Evolutionary conservation across 2,329 filamentous ascomycete species (phyloP).

Genomic region (Lasiodiplodia theobromae): DNA sequence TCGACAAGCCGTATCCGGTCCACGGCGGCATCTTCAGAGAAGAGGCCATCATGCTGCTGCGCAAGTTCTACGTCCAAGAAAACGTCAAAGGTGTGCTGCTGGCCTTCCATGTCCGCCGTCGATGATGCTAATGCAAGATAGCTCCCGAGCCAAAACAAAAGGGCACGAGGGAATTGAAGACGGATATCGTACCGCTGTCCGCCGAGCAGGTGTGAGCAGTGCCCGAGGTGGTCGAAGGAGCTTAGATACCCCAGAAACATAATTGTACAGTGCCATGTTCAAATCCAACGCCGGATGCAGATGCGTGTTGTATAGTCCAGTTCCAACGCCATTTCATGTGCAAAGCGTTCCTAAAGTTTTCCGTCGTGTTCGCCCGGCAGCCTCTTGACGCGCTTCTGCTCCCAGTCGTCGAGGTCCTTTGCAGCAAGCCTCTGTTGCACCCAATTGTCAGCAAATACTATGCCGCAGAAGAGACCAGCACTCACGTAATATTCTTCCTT

Average conservation of each 20-base stretch:
- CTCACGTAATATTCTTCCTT: slow-evolving; percentile 87
- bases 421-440: slow-evolving; percentile 73
- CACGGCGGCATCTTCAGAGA: slow-evolving; percentile 88
- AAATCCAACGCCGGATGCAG: slow-evolving; percentile 18
- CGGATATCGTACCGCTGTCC: slow-evolving; percentile 56
- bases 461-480: slow-evolving; percentile 35
- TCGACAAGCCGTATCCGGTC: slow-evolving; percentile 81
- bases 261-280: slow-evolving; percentile 15
- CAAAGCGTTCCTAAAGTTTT: slow-evolving; percentile 57
- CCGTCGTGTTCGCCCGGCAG: slow-evolving; percentile 91
- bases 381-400: slow-evolving; percentile 92
- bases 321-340: slow-evolving; percentile 16
- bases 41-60: slow-evolving; percentile 89
- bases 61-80: slow-evolving; percentile 97
- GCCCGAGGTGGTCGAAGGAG: slow-evolving; percentile 7
- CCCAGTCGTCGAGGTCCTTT: slow-evolving; percentile 95
- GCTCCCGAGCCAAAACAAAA: slow-evolving; percentile 70
- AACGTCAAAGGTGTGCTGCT: slow-evolving; percentile 78
- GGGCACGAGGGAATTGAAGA: slow-evolving; percentile 69
- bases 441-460: slow-evolving; percentile 22
- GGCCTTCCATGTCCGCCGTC: neutral
- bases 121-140: slow-evolving; percentile 37
- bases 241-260: slow-evolving; percentile 21
- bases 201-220: slow-evolving; percentile 7
- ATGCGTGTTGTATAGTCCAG: slow-evolving; percentile 6